Evolutionary conservation across 2,329 filamentous ascomycete genomes (phyloP).

Genomic region (Hypocrella siamensis): DNA sequence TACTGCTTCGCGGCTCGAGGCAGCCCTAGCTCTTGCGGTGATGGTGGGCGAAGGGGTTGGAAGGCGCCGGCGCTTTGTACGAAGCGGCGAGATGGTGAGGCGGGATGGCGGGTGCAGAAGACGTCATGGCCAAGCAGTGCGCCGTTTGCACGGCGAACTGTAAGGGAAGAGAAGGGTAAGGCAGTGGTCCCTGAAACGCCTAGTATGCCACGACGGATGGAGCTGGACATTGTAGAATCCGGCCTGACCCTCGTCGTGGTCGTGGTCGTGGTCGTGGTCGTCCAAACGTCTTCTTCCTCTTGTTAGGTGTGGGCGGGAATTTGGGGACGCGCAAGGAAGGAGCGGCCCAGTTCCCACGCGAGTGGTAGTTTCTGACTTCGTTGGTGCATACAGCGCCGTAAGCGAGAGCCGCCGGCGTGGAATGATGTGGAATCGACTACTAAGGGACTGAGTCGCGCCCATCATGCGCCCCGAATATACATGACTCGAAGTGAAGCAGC

Average conservation of each 20-base stretch:
- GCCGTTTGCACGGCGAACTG: constrained; percentile 4
- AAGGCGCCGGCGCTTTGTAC: constrained; percentile 29
- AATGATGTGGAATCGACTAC: too few relatives aligned
- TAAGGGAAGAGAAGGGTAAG: constrained; percentile 3
- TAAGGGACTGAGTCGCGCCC: too few relatives aligned
- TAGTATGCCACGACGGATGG: constrained; percentile 14
- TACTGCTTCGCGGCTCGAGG: constrained; percentile 58
- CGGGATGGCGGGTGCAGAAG: neutral
- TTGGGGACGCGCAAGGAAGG: too few relatives aligned
- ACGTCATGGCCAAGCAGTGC: constrained; percentile 3
- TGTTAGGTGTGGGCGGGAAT: too few relatives aligned
- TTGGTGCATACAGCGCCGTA: too few relatives aligned
- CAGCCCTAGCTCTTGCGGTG: constrained; percentile 62
- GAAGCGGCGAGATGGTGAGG: constrained; percentile 7
- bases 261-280: too few relatives aligned
- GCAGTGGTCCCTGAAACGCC: constrained; percentile 8
- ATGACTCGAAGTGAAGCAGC: too few relatives aligned
- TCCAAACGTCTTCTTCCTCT: too few relatives aligned
- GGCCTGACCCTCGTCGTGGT: neutral
- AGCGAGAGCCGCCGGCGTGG: too few relatives aligned
- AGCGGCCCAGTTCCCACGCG: too few relatives aligned
- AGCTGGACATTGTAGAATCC: constrained; percentile 8
- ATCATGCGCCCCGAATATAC: too few relatives aligned
- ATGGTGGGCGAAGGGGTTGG: constrained; percentile 57
- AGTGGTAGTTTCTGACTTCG: too few relatives aligned